Percentiles rank a stretch among this genome's conserved stretches.
Evolutionary conservation across 2,329 filamentous ascomycete genomes (phyloP).

Genomic region (Leptoxyphium fumago): DNA sequence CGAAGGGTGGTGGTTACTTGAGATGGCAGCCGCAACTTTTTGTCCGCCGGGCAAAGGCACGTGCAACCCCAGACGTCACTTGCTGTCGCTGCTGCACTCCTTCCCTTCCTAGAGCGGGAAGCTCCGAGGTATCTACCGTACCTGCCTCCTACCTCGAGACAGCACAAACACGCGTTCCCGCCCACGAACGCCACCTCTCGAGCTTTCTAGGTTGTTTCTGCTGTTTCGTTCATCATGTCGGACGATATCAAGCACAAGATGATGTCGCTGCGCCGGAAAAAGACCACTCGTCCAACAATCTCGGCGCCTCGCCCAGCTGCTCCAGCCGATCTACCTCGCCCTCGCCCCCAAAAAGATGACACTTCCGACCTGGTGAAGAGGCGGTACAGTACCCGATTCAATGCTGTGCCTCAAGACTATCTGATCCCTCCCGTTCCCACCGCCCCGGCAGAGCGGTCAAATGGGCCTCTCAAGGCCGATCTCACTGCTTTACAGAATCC

Average conservation of each 20-base stretch:
- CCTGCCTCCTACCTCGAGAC: too few relatives aligned
- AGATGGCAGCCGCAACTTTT: too few relatives aligned
- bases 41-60: too few relatives aligned
- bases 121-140: too few relatives aligned
- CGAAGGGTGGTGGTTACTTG: too few relatives aligned
- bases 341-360: constrained; percentile 25
- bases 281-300: constrained; percentile 43
- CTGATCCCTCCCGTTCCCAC: constrained; percentile 45
- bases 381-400: constrained; percentile 81
- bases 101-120: too few relatives aligned
- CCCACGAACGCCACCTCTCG: too few relatives aligned
- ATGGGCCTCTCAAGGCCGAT: constrained; percentile 47
- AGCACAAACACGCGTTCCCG: too few relatives aligned
- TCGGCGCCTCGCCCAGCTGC: constrained; percentile 43
- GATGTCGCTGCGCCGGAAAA: constrained; percentile 47
- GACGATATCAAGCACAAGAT: constrained; percentile 36
- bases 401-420: constrained; percentile 50
- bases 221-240: constrained; percentile 22
- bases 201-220: too few relatives aligned
- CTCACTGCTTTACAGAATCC: constrained; percentile 66
- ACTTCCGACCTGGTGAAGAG: constrained; percentile 80
- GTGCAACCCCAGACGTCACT: too few relatives aligned
- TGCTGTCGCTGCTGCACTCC: too few relatives aligned
- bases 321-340: constrained; percentile 6
- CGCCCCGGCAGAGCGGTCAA: constrained; percentile 28